Evolutionary conservation across 139 green algal genomes (phyloP).

Genomic region (Haematococcus sp.): DNA sequence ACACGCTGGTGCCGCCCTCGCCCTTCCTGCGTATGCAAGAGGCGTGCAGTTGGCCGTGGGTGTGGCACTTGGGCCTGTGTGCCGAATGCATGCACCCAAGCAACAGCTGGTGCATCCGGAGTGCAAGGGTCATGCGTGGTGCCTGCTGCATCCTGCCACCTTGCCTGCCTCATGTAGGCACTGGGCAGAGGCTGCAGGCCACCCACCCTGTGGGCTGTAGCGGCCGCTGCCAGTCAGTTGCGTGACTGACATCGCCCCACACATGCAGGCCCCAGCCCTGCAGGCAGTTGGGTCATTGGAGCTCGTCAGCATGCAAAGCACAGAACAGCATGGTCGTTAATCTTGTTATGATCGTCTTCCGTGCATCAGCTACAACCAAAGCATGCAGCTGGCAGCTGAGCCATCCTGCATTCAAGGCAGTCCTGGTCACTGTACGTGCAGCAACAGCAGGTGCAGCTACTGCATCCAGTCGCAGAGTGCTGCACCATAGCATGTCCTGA

Average conservation of each 20-base stretch:
- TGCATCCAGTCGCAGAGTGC: too few species aligned
- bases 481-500: too few species aligned
- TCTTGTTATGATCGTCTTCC: not conserved
- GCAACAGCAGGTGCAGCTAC: not conserved
- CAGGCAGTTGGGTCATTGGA: not conserved
- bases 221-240: constrained; percentile 34
- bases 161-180: not conserved
- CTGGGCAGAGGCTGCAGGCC: not conserved
- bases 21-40: too few species aligned
- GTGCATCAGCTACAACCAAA: not conserved
- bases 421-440: not conserved
- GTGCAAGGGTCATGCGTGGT: not conserved
- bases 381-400: not conserved
- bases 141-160: not conserved
- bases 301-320: not conserved
- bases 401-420: too few species aligned
- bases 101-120: not conserved
- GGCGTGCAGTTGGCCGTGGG: too few species aligned
- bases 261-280: constrained; percentile 54
- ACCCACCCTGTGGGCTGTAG: constrained; percentile 20
- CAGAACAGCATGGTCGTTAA: not conserved
- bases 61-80: too few species aligned
- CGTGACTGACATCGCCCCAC: constrained; percentile 43
- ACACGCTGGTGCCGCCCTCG: not conserved
- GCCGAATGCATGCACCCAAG: too few species aligned